These are phyloP conservation scores for Peronospora destructor DNA, from an alignment of 352 stramenopile genomes.

Conservation along the genomic window DNA sequence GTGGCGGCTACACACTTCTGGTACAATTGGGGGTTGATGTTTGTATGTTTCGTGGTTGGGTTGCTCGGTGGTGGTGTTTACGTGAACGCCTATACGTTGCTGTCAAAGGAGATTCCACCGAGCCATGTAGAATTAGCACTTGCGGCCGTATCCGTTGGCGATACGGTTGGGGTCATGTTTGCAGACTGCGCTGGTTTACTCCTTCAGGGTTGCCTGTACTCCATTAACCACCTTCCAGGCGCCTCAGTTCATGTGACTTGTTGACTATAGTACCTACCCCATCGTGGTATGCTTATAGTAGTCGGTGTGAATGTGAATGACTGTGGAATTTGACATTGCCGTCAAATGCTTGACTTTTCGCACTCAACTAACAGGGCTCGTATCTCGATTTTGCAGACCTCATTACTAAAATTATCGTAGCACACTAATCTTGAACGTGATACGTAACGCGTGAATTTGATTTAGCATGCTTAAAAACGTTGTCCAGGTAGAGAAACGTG, in stretches of 20 bases:
- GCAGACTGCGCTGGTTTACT: slow-evolving; percentile 85
- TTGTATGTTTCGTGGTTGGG: slow-evolving; percentile 81
- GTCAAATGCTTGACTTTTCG: no score
- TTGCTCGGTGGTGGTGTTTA: slow-evolving; percentile 87
- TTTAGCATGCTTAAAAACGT: not conserved
- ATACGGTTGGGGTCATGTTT: slow-evolving; percentile 86
- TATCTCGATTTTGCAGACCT: no score
- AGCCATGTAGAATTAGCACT: slow-evolving; percentile 85
- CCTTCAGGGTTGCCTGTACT: slow-evolving; percentile 90
- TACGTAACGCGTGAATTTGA: no score
- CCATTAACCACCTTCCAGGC: slow-evolving; percentile 61
- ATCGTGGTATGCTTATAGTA: not conserved
- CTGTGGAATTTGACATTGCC: not conserved
- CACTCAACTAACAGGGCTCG: no score
- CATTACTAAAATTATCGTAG: no score
- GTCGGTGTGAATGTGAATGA: not conserved
- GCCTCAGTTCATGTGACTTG: slow-evolving; percentile 53
- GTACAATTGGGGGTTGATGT: slow-evolving; percentile 83
- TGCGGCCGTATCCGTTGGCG: slow-evolving; percentile 79
- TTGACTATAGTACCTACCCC: slow-evolving; percentile 11
- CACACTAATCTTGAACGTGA: no score
- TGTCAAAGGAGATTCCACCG: slow-evolving; percentile 70
- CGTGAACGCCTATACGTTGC: slow-evolving; percentile 88
- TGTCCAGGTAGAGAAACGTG: not conserved
- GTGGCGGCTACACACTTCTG: slow-evolving; percentile 74